A percentile compares a stretch with the other conserved stretches of the same genome.
phyloP scores from a whole-genome alignment of 495 filamentous ascomycete species.

The Penicillium fimorum region DNA sequence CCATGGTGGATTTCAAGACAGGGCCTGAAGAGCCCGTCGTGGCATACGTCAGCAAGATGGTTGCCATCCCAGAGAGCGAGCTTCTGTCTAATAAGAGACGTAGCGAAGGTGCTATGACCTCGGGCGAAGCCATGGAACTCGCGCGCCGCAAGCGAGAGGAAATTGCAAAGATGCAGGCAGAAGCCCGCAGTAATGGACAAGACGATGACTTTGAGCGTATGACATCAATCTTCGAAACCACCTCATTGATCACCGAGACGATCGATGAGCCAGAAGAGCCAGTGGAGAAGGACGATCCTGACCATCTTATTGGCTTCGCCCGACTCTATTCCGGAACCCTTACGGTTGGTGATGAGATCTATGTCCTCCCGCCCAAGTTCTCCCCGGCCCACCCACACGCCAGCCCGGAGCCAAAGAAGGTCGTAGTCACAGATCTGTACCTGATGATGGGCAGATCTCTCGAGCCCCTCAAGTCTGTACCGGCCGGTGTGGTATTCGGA shows the following conservation, averaged over 20 bases:
- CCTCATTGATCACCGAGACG: conserved; percentile 47
- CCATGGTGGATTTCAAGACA: conserved; percentile 78
- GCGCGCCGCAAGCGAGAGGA: conserved; percentile 87
- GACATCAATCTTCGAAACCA: conserved; percentile 53
- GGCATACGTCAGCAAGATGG: conserved; percentile 98
- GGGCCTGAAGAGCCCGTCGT: conserved; percentile 71
- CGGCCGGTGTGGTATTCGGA: conserved; percentile 94
- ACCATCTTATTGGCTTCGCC: conserved; percentile 93
- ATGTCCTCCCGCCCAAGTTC: conserved; percentile 90
- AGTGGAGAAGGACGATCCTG: conserved; percentile 61
- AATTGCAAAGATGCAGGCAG: conserved; percentile 71
- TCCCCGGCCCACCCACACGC: conserved; percentile 74
- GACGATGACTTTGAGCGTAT: conserved; percentile 44
- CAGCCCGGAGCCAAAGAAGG: conserved; percentile 74
- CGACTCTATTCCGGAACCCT: conserved; percentile 89
- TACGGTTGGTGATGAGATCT: conserved; percentile 84
- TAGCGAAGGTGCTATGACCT: conserved; percentile 63
- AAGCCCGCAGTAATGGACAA: conserved; percentile 43
- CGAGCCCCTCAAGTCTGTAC: conserved; percentile 78
- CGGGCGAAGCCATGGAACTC: conserved; percentile 85
- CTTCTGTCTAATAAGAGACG: conserved; percentile 73
- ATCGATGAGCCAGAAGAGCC: conserved; percentile 34
- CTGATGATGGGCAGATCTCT: conserved; percentile 93
- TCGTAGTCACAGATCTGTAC: conserved; percentile 85
- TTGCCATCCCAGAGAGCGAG: conserved; percentile 88